Evolutionary conservation across 2,329 filamentous ascomycete species (phyloP), one percentile per base, ranked within the genome.

Genomic region (Diaporthe sp.): DNA sequence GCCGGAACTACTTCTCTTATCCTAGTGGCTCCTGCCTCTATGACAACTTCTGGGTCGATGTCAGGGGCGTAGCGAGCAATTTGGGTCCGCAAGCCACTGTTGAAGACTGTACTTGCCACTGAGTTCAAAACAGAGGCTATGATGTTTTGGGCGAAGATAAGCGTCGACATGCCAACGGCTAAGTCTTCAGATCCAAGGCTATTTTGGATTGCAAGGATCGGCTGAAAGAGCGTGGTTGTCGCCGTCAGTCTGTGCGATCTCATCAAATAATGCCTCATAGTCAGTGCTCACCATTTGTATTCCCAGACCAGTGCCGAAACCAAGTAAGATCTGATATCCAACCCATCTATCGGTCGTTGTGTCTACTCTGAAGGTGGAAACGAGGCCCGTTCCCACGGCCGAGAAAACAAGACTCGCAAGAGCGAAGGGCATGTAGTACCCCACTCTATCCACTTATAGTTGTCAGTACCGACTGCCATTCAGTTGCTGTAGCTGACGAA

Each of bases 281-380:
- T 19, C 19, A 39, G 28, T 53, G 42, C 67, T 42, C 34, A 71
- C 67, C 67, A 71, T 71, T 55, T 71, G 67, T 19, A 71, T 34
- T 8, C 67, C 51, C n/a, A 71, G 28, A n/a, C 67, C 67, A 57
- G 44, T 49, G n/a, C 67, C 67, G 19, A 57, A 42, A 9, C 67
- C 67, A 34, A 42, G 46, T 34, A 58, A n/a, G n/a, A 71, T 51
- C 44, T 71, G 67, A 42, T 51, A 71, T 42, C 67, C 67, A 28
- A 71, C 28, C 67, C 67, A 71, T 25, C 25, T 39, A 31, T 39
- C 67, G 10, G 67, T 58, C 10, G 31, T 10, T n/a, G 67, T 71
- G 49, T 55, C 46, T 28, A 55, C 44, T 25, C 19, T 19, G 34
- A 73, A 73, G 10, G 60, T 57, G 8, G 71, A 37, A 68, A 67